Percentiles rank a stretch among this genome's conserved stretches.
Conservation (phyloP, 192 early-diverging fungal genomes). For the Diversispora eburnea region DNA sequence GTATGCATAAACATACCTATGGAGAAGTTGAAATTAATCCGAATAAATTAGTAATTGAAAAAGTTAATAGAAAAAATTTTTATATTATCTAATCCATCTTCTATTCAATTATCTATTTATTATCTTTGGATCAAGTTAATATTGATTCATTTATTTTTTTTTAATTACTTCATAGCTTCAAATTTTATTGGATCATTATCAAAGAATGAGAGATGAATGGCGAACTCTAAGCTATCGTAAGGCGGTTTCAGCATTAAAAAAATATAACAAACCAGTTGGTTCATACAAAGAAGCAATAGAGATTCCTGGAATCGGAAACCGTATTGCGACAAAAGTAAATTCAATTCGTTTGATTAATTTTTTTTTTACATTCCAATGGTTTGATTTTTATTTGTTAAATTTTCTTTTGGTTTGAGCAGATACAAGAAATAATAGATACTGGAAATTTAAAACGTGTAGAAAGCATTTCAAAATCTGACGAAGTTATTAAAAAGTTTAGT, state of each 20-base stretch:
- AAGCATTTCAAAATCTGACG: not conserved
- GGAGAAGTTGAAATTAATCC: not conserved
- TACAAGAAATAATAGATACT: constrained; percentile 3
- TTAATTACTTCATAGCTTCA: not conserved
- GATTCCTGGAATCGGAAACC: not conserved
- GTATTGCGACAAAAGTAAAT: not conserved
- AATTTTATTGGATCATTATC: constrained; percentile 10
- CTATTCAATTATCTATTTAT: not conserved
- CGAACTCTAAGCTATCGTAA: constrained; percentile 4
- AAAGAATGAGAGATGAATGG: constrained; percentile 17
- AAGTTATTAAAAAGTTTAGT: constrained; percentile 13
- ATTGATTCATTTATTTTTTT: too few relatives aligned
- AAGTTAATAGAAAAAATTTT: not conserved
- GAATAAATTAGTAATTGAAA: not conserved
- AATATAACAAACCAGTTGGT: not conserved
- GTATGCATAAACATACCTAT: not conserved
- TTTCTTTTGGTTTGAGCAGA: not conserved
- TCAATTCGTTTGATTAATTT: not conserved
- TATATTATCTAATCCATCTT: not conserved
- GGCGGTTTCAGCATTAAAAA: constrained; percentile 1
- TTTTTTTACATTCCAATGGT: not conserved
- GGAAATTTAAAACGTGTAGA: constrained; percentile 10
- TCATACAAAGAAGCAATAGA: constrained; percentile 11
- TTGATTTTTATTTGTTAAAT: not conserved
- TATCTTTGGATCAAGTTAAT: not conserved